Percentiles rank a stretch among this genome's conserved stretches.
These are phyloP conservation scores for Collybia sordida DNA, from an alignment of 768 basidiomycete species.

Conservation along the genomic window DNA sequence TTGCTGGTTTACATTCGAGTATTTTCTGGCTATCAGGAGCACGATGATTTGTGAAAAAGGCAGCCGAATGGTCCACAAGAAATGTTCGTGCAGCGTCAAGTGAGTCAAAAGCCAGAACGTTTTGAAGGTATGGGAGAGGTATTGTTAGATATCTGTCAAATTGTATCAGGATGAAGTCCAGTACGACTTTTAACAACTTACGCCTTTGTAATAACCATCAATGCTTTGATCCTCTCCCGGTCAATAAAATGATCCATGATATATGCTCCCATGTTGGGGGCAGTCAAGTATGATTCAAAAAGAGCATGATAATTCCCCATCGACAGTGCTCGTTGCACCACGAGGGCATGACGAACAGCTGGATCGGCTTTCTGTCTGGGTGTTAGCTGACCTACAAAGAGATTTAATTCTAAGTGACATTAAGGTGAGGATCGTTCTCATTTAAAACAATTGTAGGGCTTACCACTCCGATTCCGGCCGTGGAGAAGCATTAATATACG, in stretches of 20 bases:
- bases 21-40: conserved; percentile 61
- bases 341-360: conserved; percentile 86
- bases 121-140: conserved; percentile 71
- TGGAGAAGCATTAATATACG: conserved; percentile 95
- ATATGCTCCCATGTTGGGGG: conserved; percentile 97
- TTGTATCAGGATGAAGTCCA: not conserved
- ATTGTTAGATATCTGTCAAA: conserved; percentile 73
- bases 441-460: conserved; percentile 16
- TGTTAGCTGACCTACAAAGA: conserved; percentile 97
- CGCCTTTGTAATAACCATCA: conserved; percentile 93
- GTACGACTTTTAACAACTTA: conserved; percentile 40
- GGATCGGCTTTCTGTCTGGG: conserved; percentile 79
- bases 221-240: conserved; percentile 82
- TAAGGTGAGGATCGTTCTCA: not conserved
- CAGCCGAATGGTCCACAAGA: conserved; percentile 66
- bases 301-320: conserved; percentile 94
- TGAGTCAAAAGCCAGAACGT: conserved; percentile 83
- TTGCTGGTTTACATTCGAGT: conserved; percentile 72
- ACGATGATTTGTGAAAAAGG: conserved; percentile 64
- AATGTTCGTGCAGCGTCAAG: conserved; percentile 65
- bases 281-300: conserved; percentile 79
- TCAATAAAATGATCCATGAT: conserved; percentile 99
- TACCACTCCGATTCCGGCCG: conserved; percentile 91
- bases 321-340: conserved; percentile 84
- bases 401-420: conserved; percentile 74